Evolutionary conservation across 2,329 filamentous ascomycete genomes (phyloP), one percentile per base, ranked within the genome.

Genomic region (Fusarium palustre): DNA sequence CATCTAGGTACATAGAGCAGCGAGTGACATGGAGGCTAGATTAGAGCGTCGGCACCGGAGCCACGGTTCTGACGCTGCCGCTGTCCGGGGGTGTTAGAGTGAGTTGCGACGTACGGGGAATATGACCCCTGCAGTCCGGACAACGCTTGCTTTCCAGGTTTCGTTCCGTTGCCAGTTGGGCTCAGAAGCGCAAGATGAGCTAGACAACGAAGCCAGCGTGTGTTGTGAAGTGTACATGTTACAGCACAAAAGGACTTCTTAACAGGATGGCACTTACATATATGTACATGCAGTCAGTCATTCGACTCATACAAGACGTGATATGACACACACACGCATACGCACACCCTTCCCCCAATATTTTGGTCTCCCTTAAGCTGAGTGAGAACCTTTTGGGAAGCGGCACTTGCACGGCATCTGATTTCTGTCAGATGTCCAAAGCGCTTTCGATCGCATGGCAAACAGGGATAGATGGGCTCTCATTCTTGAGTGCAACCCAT

Each of bases 51-150:
- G 71, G 71, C 71, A 74, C 71, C 71, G 57, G 69, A 74, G 71
- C 71, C 71, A 72, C 69, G 71, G 71, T 74, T 73, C 71, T 69
- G 67, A 70, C 67, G 55, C 70, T 69, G 70, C 70, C 68, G 69
- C 71, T 59, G 66, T 68, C 50, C 54, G 59, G 65, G 61, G 62
- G 46, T 39, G 48, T 39, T 50, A 50, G 33, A 28, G 48, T 39
- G 33, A 50, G 24, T 39, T 28, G 25, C 48, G 33, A 50, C 52
- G 43, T 54, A 70, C 71, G 69, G 71, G 71, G 69, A 72, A 64
- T 58, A 31, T 25, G 34, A 59, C 34, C 71, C 71, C 61, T 72
- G 70, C 68, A 50, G 58, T 16, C 70, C 68, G 66, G 59, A 55
- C 55, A 68, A 45, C 48, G 25, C 60, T 49, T 45, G 39, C 48